phyloP scores from a whole-genome alignment of 257 asterid genomes.

The Leonotis leonurus region DNA sequence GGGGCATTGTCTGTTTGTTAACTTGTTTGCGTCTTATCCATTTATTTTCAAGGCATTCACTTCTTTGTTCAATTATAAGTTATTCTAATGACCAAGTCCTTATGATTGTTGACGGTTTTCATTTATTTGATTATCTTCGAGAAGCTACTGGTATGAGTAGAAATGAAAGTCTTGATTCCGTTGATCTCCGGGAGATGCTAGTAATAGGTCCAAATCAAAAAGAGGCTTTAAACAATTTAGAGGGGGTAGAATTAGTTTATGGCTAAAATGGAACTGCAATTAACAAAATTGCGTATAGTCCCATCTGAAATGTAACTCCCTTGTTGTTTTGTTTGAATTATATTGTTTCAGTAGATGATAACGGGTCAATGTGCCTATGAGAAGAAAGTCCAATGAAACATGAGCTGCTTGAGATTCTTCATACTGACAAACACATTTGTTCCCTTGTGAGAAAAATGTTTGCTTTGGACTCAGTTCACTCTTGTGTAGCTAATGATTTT shows the following conservation, averaged over 20 bases:
- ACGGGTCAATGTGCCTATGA: neutral
- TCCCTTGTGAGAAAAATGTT: neutral
- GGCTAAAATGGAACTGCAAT: neutral
- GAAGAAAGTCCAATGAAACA: neutral
- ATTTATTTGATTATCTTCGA: neutral
- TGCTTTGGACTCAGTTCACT: neutral
- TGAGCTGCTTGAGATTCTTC: neutral
- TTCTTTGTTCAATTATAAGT: neutral
- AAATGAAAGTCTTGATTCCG: neutral
- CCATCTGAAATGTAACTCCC: neutral
- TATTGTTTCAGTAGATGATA: neutral
- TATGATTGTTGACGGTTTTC: neutral
- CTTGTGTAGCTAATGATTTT: neutral
- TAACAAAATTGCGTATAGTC: neutral
- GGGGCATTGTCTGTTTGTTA: neutral
- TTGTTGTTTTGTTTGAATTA: neutral
- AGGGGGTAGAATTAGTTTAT: neutral
- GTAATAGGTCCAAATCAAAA: neutral
- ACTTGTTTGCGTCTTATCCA: neutral
- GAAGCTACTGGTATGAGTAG: neutral
- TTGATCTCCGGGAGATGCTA: neutral
- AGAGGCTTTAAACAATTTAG: neutral
- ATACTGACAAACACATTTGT: neutral
- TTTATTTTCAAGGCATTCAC: neutral
- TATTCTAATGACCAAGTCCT: neutral